Evolutionary conservation across 129 eudicot genomes (phyloP).

Genomic region (Saussurea involucrata): DNA sequence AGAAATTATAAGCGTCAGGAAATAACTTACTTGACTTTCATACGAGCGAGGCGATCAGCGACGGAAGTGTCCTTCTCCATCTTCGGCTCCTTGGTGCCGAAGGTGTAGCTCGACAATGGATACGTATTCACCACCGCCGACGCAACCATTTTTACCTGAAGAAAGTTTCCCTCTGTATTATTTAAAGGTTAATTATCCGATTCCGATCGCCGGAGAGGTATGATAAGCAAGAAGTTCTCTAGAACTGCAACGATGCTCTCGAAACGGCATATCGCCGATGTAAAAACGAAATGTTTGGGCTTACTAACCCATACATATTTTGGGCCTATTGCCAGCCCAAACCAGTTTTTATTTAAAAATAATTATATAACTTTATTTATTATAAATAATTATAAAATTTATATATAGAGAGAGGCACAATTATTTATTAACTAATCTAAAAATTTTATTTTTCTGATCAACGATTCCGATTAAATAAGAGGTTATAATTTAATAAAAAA

Average conservation of each 20-base stretch:
- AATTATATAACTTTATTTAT: no score
- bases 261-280: not conserved
- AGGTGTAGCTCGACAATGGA: slow-evolving; percentile 74
- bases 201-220: not conserved
- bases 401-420: no score
- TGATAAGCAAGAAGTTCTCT: not conserved
- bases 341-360: not conserved
- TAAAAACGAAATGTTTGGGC: not conserved
- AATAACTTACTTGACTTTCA: slow-evolving; percentile 70
- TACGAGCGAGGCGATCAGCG: slow-evolving; percentile 85
- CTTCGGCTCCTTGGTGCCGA: slow-evolving; percentile 79
- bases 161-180: not conserved
- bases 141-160: slow-evolving; percentile 41
- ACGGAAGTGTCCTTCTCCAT: slow-evolving; percentile 90
- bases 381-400: no score
- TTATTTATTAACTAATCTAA: no score
- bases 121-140: slow-evolving; percentile 58
- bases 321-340: not conserved
- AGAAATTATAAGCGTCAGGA: not conserved
- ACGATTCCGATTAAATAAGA: no score
- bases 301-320: not conserved
- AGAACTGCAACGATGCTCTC: not conserved
- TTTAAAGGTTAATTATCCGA: not conserved
- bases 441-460: no score
- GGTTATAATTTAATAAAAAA: no score